Conservation (phyloP, 2,329 filamentous ascomycete genomes). For the Apiospora kogelbergensis region DNA sequence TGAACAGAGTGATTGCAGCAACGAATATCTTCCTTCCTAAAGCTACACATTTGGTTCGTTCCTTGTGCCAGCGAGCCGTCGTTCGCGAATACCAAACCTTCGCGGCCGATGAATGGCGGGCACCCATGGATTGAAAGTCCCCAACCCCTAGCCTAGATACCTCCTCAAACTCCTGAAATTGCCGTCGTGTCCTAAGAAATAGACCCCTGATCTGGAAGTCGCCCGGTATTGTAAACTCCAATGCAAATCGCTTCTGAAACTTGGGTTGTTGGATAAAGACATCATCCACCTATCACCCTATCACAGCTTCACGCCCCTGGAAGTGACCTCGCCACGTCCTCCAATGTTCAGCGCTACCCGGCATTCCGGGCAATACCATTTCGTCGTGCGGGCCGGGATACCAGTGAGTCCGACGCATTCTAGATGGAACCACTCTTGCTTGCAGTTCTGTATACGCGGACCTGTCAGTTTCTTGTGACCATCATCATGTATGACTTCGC, state of each 20-base stretch:
- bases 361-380: slow-evolving; percentile 85
- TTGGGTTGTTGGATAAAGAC: neutral
- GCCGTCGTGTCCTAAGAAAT: neutral
- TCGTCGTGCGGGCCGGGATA: slow-evolving; percentile 69
- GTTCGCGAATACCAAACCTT: neutral
- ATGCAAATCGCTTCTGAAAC: neutral
- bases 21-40: neutral
- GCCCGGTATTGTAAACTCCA: neutral
- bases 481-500: slow-evolving; percentile 12
- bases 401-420: slow-evolving; percentile 70
- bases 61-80: neutral
- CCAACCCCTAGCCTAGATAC: neutral
- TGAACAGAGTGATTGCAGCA: neutral
- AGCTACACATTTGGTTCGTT: neutral
- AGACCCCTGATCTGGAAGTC: neutral
- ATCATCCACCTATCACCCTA: neutral
- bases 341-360: slow-evolving; percentile 61
- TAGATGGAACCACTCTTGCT: slow-evolving; percentile 84
- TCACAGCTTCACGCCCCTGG: slow-evolving; percentile 52
- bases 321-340: slow-evolving; percentile 62
- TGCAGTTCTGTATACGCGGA: slow-evolving; percentile 56
- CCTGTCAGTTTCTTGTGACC: slow-evolving; percentile 25
- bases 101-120: neutral
- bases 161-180: neutral
- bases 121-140: neutral